Base-by-base conservation (phyloP, 306 rosid species). In the Astragalus glycyphyllos region DNA sequence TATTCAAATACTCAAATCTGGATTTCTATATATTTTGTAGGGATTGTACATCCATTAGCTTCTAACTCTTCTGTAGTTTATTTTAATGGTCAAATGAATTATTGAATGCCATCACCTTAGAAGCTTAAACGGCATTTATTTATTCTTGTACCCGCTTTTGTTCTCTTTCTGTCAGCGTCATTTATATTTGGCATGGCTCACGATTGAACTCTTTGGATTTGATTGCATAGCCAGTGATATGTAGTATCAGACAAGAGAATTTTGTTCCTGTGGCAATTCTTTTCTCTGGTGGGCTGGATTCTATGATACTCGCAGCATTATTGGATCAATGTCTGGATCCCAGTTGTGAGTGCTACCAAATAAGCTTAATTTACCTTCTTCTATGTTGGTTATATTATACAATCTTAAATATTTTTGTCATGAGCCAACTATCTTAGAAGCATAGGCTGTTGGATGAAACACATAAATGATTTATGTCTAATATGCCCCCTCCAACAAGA, bases 261-360 rank as follows among this genome's bases (percentile, higher is more conserved):
- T 77, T 69, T 71, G 86, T 79, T 65, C 96, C 96, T 5, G 89
- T 94, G 70, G 97, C 98, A 49, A 66, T 94, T 75, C 95, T 94
- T 73, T 94, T 94, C 79, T 90, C 98, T 55, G 96, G 98, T 70
- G 98, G 98, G 59, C 84, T 94, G 81, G 98, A 94, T 83, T 94
- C 98, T 44, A 89, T 90, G 98, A 89, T 90, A 71, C 96, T 94
- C 84, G 94, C 98, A 17, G 95, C 97, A 73, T 77, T 94, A 77
- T 73, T 89, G 83, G 86, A 94, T 79, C 84, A 86, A 75, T 90
- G 97, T 81, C 76, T 94, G 8, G 89, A 89, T 75, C 74, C 80
- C 15, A 72, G 74, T 68, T 94, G 97, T 94, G 84, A 88, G 97
- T 87, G 58, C 79, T 76, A 58, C 67, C 26, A 5, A 62, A 49